Evolutionary conservation across 108 stramenopile genomes (phyloP).

Genomic region (Halocafeteria seosinensis): DNA sequence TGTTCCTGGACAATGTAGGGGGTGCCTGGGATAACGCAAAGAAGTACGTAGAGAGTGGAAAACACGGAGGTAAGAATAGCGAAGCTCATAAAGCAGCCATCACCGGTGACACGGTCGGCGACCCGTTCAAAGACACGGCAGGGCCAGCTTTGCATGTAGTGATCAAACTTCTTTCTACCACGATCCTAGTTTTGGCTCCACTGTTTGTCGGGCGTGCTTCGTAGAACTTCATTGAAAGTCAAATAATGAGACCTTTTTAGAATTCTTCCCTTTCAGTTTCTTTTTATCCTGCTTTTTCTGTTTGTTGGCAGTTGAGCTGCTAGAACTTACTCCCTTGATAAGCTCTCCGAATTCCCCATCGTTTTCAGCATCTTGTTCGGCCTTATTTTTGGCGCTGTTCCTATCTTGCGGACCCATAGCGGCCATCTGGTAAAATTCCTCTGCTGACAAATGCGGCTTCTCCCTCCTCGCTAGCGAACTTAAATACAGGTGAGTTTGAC

Average conservation of each 20-base stretch:
- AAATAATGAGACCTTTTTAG: too few species aligned
- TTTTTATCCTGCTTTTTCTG: neutral
- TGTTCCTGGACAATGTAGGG: constrained; percentile 54
- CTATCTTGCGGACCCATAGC: too few species aligned
- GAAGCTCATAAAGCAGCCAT: constrained; percentile 79
- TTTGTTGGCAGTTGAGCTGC: neutral
- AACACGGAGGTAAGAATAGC: constrained; percentile 56
- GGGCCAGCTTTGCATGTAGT: constrained; percentile 73
- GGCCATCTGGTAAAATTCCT: too few species aligned
- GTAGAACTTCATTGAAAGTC: too few species aligned
- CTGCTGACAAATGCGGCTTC: too few species aligned
- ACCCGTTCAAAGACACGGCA: constrained; percentile 68
- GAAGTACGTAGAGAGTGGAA: constrained; percentile 54
- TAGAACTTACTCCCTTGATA: too few species aligned
- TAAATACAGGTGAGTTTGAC: too few species aligned
- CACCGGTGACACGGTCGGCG: constrained; percentile 83
- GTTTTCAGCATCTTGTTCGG: too few species aligned
- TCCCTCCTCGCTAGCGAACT: too few species aligned
- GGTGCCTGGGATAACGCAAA: constrained; percentile 75
- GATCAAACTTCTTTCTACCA: constrained; percentile 69
- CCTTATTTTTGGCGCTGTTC: too few species aligned
- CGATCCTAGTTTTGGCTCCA: constrained; percentile 44
- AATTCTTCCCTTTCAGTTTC: neutral
- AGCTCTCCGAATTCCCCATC: too few species aligned
- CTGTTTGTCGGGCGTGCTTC: constrained; percentile 34